These are phyloP conservation scores for Angophora floribunda DNA, from an alignment of 345 rosid genomes.

Conservation along the genomic window DNA sequence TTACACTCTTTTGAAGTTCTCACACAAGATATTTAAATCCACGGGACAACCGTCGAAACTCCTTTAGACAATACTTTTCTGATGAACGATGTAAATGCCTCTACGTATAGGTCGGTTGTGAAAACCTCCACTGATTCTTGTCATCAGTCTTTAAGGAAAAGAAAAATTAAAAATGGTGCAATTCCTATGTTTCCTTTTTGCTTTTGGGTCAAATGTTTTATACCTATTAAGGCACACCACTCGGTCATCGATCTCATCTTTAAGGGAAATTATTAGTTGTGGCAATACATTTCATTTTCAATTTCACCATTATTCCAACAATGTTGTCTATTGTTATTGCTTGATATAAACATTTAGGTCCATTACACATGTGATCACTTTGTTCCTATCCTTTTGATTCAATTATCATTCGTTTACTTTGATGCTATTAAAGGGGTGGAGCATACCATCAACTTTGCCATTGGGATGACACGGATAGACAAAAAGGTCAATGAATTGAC, in stretches of 20 bases:
- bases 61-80: no score
- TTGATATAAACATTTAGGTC: background rate
- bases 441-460: background rate
- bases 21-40: background rate
- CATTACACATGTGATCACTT: background rate
- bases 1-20: background rate
- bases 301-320: background rate
- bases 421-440: background rate
- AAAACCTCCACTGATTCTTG: no score
- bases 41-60: background rate
- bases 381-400: background rate
- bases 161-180: no score
- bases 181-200: no score
- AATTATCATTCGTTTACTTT: background rate
- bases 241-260: fast-evolving
- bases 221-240: no score
- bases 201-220: no score
- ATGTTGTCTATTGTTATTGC: fast-evolving
- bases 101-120: background rate
- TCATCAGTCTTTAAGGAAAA: no score
- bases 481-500: background rate
- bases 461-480: background rate
- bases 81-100: no score
- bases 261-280: no score
- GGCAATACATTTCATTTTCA: background rate